phyloP scores from a whole-genome alignment of 306 rosid genomes.

The Vigna mungo region DNA sequence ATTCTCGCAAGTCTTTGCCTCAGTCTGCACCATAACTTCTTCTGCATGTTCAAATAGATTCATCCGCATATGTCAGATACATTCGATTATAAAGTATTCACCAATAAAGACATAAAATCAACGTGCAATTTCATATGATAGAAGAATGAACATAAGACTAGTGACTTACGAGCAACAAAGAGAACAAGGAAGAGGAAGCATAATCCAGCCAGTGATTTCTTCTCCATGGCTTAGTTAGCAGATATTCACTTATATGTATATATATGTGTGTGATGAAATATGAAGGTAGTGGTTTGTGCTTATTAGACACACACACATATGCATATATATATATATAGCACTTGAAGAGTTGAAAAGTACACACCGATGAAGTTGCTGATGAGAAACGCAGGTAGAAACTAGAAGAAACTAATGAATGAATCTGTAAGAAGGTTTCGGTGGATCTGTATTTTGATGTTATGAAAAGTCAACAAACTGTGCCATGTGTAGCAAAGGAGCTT shows the following conservation, averaged over 20 bases:
- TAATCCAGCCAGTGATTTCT: not conserved
- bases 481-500: not conserved
- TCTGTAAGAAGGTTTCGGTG: not conserved
- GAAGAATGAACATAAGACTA: not conserved
- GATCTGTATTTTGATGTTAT: not conserved
- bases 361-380: not conserved
- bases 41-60: not conserved
- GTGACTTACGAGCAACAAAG: constrained; percentile 45
- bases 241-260: not conserved
- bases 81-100: too few species aligned
- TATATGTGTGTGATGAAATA: not conserved
- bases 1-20: constrained; percentile 36
- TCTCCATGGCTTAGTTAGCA: not conserved
- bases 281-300: not conserved
- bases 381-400: constrained; percentile 3
- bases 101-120: too few species aligned
- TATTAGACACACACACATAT: not conserved
- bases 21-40: constrained; percentile 33
- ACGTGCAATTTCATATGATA: too few species aligned
- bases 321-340: constrained; percentile 12
- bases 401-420: not conserved
- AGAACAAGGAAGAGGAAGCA: constrained; percentile 46
- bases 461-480: not conserved
- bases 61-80: not conserved
- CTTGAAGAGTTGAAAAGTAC: not conserved